Percentiles rank a stretch among this genome's conserved stretches.
phyloP scores from a whole-genome alignment of 495 filamentous ascomycete genomes.

The Aspergillus cristatus region DNA sequence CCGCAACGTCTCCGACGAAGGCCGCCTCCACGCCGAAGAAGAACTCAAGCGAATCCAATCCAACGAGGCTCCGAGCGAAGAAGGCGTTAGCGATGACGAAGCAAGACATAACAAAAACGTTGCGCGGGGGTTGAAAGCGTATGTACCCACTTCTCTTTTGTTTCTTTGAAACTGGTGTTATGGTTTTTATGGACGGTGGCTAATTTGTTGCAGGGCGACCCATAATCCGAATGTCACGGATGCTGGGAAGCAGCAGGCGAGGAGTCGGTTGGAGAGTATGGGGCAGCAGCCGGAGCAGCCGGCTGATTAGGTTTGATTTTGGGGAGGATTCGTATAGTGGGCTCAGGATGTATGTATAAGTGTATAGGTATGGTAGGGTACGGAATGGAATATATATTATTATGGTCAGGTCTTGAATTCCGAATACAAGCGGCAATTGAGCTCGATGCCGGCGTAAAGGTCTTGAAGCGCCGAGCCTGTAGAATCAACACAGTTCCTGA shows the following conservation, averaged over 20 bases:
- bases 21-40: not conserved
- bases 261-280: constrained; percentile 3
- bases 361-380: too few relatives aligned
- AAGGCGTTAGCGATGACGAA: not conserved
- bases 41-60: not conserved
- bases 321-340: not conserved
- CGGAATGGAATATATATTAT: too few relatives aligned
- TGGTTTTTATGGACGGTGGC: not conserved
- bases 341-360: too few relatives aligned
- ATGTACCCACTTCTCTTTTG: not conserved
- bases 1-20: not conserved
- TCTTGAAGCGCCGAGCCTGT: too few relatives aligned
- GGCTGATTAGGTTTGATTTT: not conserved
- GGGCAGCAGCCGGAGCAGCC: constrained; percentile 4
- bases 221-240: constrained; percentile 7
- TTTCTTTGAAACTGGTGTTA: too few relatives aligned
- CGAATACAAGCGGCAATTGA: too few relatives aligned
- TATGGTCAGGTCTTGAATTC: too few relatives aligned
- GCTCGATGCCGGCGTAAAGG: too few relatives aligned
- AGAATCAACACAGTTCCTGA: too few relatives aligned
- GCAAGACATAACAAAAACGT: not conserved
- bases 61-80: not conserved
- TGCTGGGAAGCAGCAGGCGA: constrained; percentile 4
- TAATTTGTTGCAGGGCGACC: constrained; percentile 1
- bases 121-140: not conserved